Conservation (phyloP, 2,329 filamentous ascomycete species). For the Pseudopyricularia javanii region DNA sequence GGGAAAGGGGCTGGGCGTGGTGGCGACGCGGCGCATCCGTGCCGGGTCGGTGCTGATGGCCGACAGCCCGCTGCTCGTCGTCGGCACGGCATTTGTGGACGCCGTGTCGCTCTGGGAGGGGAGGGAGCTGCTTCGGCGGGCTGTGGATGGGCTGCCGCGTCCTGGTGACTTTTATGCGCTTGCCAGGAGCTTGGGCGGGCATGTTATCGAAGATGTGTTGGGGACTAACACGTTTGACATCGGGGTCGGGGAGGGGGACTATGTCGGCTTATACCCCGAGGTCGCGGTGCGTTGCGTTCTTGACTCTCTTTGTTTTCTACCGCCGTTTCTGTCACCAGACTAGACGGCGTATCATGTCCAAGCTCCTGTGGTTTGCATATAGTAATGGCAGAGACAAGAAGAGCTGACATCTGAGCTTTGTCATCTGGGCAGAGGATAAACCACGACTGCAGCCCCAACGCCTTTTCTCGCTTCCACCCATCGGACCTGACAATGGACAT, state of each 20-base stretch:
- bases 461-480: conserved; percentile 18
- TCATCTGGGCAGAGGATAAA: conserved; percentile 17
- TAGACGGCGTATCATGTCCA: too few species aligned
- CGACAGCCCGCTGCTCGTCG: conserved; percentile 14
- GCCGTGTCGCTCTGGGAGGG: conserved; percentile 10
- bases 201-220: conserved; percentile 19
- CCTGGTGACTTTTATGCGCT: conserved; percentile 13
- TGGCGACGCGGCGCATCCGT: conserved; percentile 16
- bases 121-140: conserved; percentile 14
- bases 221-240: conserved; percentile 21
- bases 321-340: too few species aligned
- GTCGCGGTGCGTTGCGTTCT: conserved; percentile 15
- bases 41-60: conserved; percentile 18
- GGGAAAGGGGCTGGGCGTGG: conserved; percentile 17
- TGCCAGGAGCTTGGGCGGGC: conserved; percentile 15
- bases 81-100: conserved; percentile 11
- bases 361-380: too few species aligned
- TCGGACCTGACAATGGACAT: conserved; percentile 18
- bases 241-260: conserved; percentile 7
- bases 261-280: conserved; percentile 18
- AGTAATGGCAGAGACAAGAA: not conserved
- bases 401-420: not conserved
- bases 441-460: conserved; percentile 22
- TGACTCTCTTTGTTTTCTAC: too few species aligned
- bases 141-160: conserved; percentile 14